phyloP scores from a whole-genome alignment of 1,284 basidiomycete genomes.

The Puccinia horiana region DNA sequence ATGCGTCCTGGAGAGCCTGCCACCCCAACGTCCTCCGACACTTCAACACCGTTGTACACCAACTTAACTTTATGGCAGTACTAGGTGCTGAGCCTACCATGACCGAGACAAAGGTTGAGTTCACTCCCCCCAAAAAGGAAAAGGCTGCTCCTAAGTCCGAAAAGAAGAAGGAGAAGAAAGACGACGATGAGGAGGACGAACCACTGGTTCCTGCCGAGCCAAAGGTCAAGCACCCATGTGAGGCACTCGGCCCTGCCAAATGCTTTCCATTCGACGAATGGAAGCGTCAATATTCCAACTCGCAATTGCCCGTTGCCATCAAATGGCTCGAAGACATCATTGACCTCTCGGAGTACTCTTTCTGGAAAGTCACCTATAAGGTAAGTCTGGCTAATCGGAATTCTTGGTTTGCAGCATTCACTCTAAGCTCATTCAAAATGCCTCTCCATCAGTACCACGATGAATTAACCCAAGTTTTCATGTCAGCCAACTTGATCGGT shows the following conservation, averaged over 20 bases:
- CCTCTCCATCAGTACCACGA: slow-evolving; percentile 33
- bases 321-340: slow-evolving; percentile 59
- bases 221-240: slow-evolving; percentile 58
- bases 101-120: slow-evolving; percentile 55
- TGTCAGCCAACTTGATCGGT: slow-evolving; percentile 56
- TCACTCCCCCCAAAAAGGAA: slow-evolving; percentile 54
- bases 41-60: slow-evolving; percentile 56
- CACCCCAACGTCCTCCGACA: slow-evolving; percentile 57
- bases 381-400: not conserved
- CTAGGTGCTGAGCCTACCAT: slow-evolving; percentile 50
- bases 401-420: not conserved
- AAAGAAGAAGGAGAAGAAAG: slow-evolving; percentile 52
- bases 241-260: slow-evolving; percentile 52
- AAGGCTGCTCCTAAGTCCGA: slow-evolving; percentile 54
- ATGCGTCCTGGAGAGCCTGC: slow-evolving; percentile 55
- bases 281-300: slow-evolving; percentile 59
- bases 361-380: slow-evolving; percentile 47
- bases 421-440: not conserved
- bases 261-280: slow-evolving; percentile 58
- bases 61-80: slow-evolving; percentile 53
- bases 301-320: slow-evolving; percentile 57
- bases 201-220: slow-evolving; percentile 53
- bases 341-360: slow-evolving; percentile 40
- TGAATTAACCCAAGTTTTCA: slow-evolving; percentile 58
- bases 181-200: slow-evolving; percentile 56